These are phyloP conservation scores for Globisporangium mamillatum DNA, from an alignment of 352 stramenopile species.

Conservation along the genomic window DNA sequence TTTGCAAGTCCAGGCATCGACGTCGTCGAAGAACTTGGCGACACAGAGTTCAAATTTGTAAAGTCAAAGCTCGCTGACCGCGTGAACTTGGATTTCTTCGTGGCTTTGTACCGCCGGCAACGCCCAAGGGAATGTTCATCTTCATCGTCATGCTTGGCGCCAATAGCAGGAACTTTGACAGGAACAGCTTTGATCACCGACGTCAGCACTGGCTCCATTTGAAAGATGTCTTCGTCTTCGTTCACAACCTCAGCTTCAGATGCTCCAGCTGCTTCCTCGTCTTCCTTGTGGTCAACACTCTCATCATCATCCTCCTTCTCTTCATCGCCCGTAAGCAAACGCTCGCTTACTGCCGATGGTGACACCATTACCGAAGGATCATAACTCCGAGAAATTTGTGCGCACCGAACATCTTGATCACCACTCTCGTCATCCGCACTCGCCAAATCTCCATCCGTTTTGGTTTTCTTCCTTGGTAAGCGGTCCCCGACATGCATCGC, in stretches of 20 bases:
- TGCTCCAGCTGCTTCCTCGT: constrained; percentile 25
- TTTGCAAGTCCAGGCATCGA: constrained; percentile 10
- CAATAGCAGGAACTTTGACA: constrained; percentile 4
- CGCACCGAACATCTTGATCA: constrained; percentile 5
- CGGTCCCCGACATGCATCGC: constrained; percentile 71
- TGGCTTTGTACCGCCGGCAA: constrained; percentile 13
- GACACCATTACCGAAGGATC: background rate
- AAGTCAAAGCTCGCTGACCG: constrained; percentile 78
- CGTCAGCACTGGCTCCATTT: constrained; percentile 15
- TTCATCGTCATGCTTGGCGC: background rate
- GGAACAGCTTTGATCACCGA: constrained; percentile 7
- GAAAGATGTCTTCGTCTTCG: constrained; percentile 22
- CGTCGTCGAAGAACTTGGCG: constrained; percentile 14
- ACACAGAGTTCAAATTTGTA: constrained; percentile 35
- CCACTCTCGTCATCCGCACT: constrained; percentile 8
- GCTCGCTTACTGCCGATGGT: background rate
- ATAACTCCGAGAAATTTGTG: background rate
- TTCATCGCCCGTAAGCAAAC: background rate
- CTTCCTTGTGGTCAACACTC: constrained; percentile 2
- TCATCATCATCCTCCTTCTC: background rate
- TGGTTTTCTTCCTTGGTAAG: constrained; percentile 51
- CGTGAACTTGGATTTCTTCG: constrained; percentile 53
- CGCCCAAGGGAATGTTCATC: background rate
- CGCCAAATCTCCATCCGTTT: constrained; percentile 20
- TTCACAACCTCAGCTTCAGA: constrained; percentile 20